These are phyloP conservation scores for Articulospora tetracladia DNA, from an alignment of 495 filamentous ascomycete genomes.

Conservation along the genomic window DNA sequence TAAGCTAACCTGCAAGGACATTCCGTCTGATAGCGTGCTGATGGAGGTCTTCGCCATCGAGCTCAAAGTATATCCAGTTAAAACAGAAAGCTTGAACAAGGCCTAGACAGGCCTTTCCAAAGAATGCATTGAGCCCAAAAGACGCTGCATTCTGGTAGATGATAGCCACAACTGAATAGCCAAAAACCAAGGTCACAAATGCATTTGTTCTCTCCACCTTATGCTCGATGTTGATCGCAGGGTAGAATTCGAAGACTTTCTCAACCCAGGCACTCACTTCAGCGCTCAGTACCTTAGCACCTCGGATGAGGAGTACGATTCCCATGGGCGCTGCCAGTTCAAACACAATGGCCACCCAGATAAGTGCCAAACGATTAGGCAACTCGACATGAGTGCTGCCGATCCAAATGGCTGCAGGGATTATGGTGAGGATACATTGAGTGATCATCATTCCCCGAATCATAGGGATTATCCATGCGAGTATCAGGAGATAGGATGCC, in stretches of 20 bases:
- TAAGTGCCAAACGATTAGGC: slow-evolving; percentile 37
- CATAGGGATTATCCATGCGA: slow-evolving; percentile 46
- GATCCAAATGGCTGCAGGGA: slow-evolving; percentile 49
- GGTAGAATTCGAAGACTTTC: slow-evolving; percentile 50
- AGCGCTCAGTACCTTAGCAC: slow-evolving; percentile 12
- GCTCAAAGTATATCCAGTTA: slow-evolving; percentile 64
- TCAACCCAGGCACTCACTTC: slow-evolving; percentile 26
- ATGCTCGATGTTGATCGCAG: slow-evolving; percentile 59
- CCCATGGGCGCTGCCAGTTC: slow-evolving; percentile 37
- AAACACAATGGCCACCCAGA: slow-evolving; percentile 45
- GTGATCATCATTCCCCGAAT: slow-evolving; percentile 48
- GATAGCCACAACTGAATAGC: slow-evolving; percentile 53
- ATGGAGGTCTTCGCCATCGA: slow-evolving; percentile 50
- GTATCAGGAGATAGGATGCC: slow-evolving; percentile 36
- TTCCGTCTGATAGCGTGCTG: slow-evolving; percentile 53
- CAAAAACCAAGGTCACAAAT: slow-evolving; percentile 58
- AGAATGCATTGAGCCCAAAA: slow-evolving; percentile 54
- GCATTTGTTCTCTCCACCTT: slow-evolving; percentile 54
- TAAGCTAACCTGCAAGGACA: slow-evolving; percentile 32
- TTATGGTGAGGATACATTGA: slow-evolving; percentile 31
- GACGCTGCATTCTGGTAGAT: slow-evolving; percentile 47
- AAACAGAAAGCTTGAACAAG: slow-evolving; percentile 55
- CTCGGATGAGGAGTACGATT: slow-evolving; percentile 30
- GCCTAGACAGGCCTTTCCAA: slow-evolving; percentile 54
- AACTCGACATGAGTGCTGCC: slow-evolving; percentile 45